Percentiles rank a stretch among this genome's conserved stretches.
Conservation (phyloP, 2,329 filamentous ascomycete species). For the Neonectria magnoliae region DNA sequence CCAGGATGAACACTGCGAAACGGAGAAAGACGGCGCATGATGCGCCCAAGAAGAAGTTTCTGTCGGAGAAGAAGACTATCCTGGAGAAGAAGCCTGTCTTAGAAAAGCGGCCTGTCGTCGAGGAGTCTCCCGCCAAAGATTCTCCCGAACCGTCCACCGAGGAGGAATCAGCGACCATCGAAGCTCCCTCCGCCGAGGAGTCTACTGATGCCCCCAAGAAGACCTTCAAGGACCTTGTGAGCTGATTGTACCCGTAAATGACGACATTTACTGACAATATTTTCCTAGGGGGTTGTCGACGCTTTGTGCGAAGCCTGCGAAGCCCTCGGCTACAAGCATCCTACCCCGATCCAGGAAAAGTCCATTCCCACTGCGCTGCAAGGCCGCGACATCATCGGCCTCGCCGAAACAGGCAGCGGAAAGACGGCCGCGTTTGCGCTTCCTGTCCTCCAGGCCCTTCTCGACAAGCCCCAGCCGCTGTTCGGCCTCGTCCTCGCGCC, state of each 20-base stretch:
- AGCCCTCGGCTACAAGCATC: slow-evolving; percentile 81
- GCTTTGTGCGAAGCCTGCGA: slow-evolving; percentile 89
- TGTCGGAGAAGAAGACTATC: slow-evolving; percentile 14
- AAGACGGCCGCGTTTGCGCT: slow-evolving; percentile 96
- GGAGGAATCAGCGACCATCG: slow-evolving; percentile 49
- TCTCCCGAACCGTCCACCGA: slow-evolving; percentile 39
- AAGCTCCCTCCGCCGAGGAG: slow-evolving; percentile 47
- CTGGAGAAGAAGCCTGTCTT: neutral
- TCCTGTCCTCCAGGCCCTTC: slow-evolving; percentile 89
- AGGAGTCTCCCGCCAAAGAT: slow-evolving; percentile 24
- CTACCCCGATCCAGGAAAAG: slow-evolving; percentile 89
- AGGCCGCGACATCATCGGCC: slow-evolving; percentile 87
- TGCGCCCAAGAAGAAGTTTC: slow-evolving; percentile 31
- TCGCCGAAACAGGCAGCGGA: slow-evolving; percentile 94
- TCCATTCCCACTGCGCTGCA: slow-evolving; percentile 84
- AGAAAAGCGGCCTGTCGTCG: slow-evolving; percentile 26
- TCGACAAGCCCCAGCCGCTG: slow-evolving; percentile 85
- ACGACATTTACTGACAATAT: slow-evolving; percentile 24
- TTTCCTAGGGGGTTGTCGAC: slow-evolving; percentile 77
- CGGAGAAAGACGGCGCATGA: slow-evolving; percentile 53
- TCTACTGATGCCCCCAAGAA: slow-evolving; percentile 61
- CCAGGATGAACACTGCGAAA: slow-evolving; percentile 52
- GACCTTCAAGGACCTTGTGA: slow-evolving; percentile 73
- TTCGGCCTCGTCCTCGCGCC: slow-evolving; percentile 93
- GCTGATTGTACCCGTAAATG: slow-evolving; percentile 17